phyloP scores from a whole-genome alignment of 164 flowering plant genomes.

The Litsea cubeba region DNA sequence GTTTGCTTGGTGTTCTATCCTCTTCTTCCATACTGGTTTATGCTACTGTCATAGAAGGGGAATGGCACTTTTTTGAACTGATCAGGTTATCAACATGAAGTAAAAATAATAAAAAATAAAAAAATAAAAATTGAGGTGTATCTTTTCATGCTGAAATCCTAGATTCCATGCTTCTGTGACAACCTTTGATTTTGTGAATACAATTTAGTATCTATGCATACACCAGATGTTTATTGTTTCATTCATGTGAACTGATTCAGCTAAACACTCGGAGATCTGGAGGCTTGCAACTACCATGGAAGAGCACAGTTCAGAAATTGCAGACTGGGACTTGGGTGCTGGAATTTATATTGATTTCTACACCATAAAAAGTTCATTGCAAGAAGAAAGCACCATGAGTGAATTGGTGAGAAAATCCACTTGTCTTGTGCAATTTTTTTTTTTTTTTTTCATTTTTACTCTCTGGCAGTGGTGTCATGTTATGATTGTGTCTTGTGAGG shows the following conservation, averaged over 20 bases:
- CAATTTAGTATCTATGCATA: background rate
- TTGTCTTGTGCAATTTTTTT: background rate
- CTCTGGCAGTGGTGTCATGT: background rate
- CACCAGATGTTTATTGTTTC: background rate
- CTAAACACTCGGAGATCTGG: slow-evolving; percentile 74
- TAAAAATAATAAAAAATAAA: too few species aligned
- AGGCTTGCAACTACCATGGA: slow-evolving; percentile 75
- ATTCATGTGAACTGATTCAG: slow-evolving; percentile 33
- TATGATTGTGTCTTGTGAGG: background rate
- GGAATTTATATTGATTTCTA: slow-evolving; percentile 83
- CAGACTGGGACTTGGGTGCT: slow-evolving; percentile 97
- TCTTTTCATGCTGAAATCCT: background rate
- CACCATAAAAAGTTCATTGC: slow-evolving; percentile 53
- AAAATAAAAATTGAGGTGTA: too few species aligned
- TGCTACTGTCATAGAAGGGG: too few species aligned
- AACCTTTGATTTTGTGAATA: background rate
- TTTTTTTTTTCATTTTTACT: too few species aligned
- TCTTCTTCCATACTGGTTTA: too few species aligned
- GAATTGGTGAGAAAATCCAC: slow-evolving; percentile 48
- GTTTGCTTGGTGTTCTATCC: too few species aligned
- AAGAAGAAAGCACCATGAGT: slow-evolving; percentile 45
- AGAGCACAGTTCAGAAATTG: slow-evolving; percentile 91
- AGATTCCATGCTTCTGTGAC: background rate
- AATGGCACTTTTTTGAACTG: too few species aligned
- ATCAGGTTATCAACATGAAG: too few species aligned